A percentile compares a stretch with the other conserved stretches of the same genome.
Conservation (phyloP, 805 yeast genomes). For the Hanseniaspora mollemarum region DNA sequence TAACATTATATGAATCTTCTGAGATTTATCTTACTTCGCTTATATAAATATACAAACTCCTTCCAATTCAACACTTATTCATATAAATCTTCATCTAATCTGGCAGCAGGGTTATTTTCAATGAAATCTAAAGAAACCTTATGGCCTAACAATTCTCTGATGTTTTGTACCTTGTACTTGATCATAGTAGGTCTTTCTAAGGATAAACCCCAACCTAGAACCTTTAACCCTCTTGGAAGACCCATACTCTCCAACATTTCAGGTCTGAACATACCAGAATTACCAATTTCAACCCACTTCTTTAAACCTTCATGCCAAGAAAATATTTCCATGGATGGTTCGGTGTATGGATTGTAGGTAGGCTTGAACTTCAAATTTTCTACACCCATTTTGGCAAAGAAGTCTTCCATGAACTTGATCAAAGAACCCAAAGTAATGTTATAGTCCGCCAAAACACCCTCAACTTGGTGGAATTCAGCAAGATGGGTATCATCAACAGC, state of each 20-base stretch:
- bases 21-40: too few species aligned
- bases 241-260: conserved; percentile 99
- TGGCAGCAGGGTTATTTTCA: conserved; percentile 93
- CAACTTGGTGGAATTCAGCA: conserved; percentile 99
- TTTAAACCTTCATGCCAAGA: conserved; percentile 90
- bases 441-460: conserved; percentile 97
- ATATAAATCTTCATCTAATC: conserved; percentile 68
- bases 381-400: conserved; percentile 96
- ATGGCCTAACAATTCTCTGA: conserved; percentile 93
- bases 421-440: conserved; percentile 88
- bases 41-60: too few species aligned
- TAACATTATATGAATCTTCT: too few species aligned
- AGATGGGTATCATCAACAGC: conserved; percentile 99
- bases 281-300: conserved; percentile 99
- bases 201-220: conserved; percentile 93
- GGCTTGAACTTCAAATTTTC: conserved; percentile 92
- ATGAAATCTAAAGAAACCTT: conserved; percentile 90
- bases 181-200: conserved; percentile 99
- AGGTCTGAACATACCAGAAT: conserved; percentile 99
- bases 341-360: conserved; percentile 98
- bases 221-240: conserved; percentile 83
- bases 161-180: conserved; percentile 88
- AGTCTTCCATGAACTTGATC: conserved; percentile 96
- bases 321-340: conserved; percentile 94
- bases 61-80: conserved; percentile 21